phyloP scores from a whole-genome alignment of 2,329 filamentous ascomycete genomes.

The Colletotrichum sp. region DNA sequence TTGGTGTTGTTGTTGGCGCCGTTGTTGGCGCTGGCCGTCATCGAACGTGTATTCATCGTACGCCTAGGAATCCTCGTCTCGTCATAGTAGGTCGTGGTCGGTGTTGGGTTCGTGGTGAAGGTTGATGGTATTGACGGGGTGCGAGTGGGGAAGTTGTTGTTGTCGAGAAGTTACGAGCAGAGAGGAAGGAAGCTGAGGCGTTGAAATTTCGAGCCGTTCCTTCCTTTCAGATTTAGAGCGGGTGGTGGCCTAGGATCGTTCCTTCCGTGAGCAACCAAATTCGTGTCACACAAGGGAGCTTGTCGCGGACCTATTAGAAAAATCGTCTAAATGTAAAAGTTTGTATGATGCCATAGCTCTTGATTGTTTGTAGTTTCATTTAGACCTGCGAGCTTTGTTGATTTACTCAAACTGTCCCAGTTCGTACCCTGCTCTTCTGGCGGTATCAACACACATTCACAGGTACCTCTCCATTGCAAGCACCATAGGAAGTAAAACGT shows the following conservation, averaged over 20 bases:
- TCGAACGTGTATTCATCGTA: not conserved
- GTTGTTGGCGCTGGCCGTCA: not conserved
- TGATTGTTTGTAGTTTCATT: not conserved
- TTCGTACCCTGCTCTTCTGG: not conserved
- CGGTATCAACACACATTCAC: not conserved
- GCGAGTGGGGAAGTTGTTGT: not conserved
- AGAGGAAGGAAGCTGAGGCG: not conserved
- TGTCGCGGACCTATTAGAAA: no score
- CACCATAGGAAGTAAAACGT: not conserved
- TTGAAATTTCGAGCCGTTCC: not conserved
- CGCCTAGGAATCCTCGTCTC: not conserved
- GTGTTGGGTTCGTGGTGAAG: not conserved
- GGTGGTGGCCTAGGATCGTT: not conserved
- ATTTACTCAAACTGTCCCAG: accelerated
- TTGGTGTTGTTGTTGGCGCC: not conserved
- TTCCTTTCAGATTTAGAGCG: not conserved
- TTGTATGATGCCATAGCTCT: not conserved
- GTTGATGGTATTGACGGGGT: not conserved
- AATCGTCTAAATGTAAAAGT: no score
- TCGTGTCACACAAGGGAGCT: accelerated
- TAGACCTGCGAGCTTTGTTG: not conserved
- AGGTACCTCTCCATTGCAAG: not conserved
- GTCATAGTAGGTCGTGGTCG: not conserved
- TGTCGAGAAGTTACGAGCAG: accelerated
- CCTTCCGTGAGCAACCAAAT: not conserved